Evolutionary conservation across 768 basidiomycete species (phyloP), one percentile per base, ranked within the genome.

Genomic region (Suillus subluteus): DNA sequence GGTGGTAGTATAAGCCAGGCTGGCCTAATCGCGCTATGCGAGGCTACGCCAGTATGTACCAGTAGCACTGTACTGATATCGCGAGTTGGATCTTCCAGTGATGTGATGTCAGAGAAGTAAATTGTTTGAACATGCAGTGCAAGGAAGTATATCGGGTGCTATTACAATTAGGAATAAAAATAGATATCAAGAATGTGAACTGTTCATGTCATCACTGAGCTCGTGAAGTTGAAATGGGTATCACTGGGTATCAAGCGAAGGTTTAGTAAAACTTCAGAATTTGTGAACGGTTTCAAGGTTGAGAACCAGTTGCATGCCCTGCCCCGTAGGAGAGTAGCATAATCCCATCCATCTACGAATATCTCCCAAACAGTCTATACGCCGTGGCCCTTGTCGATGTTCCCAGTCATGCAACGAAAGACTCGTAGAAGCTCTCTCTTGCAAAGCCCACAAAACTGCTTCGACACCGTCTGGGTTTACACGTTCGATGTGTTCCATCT

Each of bases 281-380:
- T 21, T 21, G n/a, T 35, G 12, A 35, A 61, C 18, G 26, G 40
- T 12, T 43, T 43, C 18, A 43, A 61, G 59, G 12, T 43, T 30
- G 41, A 61, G 59, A 43, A 61, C 11, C n/a, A 61, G 41, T 15
- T 61, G 59, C 59, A 61, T 61, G 18, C 59, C 59, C 59, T 61
- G 41, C 5, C 59, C 59, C 18, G 18, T 32, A 61, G 59, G 41
- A 43, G 59, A 30, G 30, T 61, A 61, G 59, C 40, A 43, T 21
- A 61, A 43, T 43, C 59, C 59, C 1, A 61, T 43, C 59, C 59
- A 61, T 61, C 59, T 43, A 30, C 59, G 59, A 13, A 43, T 11
- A n/a, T 79, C 78, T 1, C 86, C 86, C 40, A 88, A 69, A 58
- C 81, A 79, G 73, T 89, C 88, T 50, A 83, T 80, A 43, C 88